Conservation (phyloP, 441 rosid species). For the Pelargonium australe region DNA sequence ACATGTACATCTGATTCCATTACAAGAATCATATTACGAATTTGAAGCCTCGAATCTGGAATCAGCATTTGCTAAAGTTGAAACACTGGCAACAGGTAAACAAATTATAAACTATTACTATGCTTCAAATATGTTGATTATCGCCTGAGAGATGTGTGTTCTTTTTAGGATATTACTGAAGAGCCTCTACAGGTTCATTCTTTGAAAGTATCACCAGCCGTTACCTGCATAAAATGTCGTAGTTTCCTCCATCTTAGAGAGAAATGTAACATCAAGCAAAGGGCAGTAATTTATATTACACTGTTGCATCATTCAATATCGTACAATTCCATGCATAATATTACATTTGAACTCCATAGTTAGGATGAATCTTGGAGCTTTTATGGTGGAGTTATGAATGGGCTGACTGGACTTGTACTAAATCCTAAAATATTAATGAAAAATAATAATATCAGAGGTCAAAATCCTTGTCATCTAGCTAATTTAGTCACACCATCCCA, state of each 20-base stretch:
- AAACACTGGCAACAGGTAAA: constrained; percentile 4
- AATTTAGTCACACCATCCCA: constrained; percentile 12
- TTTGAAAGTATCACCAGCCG: no score
- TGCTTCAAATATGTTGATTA: no score
- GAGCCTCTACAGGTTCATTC: no score
- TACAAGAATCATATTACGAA: constrained; percentile 39
- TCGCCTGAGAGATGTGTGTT: no score
- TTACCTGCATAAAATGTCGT: no score
- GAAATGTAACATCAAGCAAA: not conserved
- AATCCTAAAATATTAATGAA: not conserved
- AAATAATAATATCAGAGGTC: not conserved
- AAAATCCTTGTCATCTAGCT: not conserved
- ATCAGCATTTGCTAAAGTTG: no score
- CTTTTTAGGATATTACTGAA: no score
- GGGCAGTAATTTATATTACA: not conserved
- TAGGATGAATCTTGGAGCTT: no score
- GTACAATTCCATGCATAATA: not conserved
- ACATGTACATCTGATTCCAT: constrained; percentile 51
- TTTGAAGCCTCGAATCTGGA: not conserved
- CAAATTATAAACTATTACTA: not conserved
- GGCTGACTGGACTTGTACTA: no score
- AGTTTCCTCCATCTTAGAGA: not conserved
- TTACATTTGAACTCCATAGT: not conserved
- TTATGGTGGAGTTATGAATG: no score
- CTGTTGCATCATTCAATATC: not conserved